Evolutionary conservation across 2,329 filamentous ascomycete species (phyloP).

Genomic region (Davidsoniella virescens): DNA sequence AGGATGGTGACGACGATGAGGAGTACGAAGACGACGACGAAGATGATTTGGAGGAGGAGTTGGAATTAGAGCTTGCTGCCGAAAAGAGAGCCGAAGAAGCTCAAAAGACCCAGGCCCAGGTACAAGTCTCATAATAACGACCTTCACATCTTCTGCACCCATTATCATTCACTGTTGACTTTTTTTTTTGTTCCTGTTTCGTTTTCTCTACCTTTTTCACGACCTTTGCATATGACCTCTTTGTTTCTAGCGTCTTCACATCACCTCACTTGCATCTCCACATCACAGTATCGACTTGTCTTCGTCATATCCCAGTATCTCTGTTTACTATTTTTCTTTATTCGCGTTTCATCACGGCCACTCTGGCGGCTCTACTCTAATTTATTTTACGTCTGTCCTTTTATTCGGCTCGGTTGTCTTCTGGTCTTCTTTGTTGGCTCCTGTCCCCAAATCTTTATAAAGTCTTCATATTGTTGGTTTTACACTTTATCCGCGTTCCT

Average conservation of each 20-base stretch:
- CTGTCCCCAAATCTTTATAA: too few relatives aligned
- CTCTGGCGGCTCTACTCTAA: background rate
- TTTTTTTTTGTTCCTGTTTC: background rate
- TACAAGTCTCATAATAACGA: background rate
- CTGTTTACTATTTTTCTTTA: conserved; percentile 2
- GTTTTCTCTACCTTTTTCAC: background rate
- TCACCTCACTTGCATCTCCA: background rate
- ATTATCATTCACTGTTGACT: background rate
- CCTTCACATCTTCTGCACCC: background rate
- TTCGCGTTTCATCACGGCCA: background rate
- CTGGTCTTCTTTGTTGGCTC: too few relatives aligned
- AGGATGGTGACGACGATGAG: conserved; percentile 18
- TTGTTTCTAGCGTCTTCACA: background rate
- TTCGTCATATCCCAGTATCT: background rate
- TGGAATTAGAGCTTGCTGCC: conserved; percentile 4
- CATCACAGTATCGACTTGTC: background rate
- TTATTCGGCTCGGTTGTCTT: too few relatives aligned
- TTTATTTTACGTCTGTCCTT: too few relatives aligned
- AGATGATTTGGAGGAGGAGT: conserved; percentile 15
- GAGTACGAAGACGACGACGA: conserved; percentile 17
- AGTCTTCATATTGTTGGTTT: too few relatives aligned
- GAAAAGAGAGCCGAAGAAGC: background rate
- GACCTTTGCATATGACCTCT: background rate
- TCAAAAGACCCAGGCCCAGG: background rate
- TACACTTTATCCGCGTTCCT: too few relatives aligned